Evolutionary conservation across 345 rosid species (phyloP).

Genomic region (Rhizophora apiculata): DNA sequence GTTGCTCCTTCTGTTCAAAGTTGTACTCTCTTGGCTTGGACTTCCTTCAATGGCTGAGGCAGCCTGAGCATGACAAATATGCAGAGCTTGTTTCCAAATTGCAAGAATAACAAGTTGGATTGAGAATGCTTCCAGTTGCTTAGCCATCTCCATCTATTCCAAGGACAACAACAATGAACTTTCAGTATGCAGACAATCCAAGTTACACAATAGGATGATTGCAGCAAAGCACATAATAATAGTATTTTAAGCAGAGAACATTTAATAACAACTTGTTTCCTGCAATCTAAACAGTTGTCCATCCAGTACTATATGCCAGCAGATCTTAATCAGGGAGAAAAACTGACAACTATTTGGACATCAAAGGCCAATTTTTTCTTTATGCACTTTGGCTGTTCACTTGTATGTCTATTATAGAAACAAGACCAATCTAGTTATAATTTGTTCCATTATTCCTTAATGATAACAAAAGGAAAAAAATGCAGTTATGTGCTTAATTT

Average conservation of each 20-base stretch:
- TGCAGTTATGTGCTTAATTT: no score
- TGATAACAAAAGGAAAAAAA: no score
- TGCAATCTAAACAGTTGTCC: no score
- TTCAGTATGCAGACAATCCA: background rate
- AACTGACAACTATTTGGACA: no score
- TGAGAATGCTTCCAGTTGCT: constrained; percentile 79
- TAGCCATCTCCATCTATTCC: constrained; percentile 49
- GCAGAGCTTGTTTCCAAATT: constrained; percentile 90
- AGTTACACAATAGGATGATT: constrained; percentile 5
- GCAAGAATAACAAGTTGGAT: constrained; percentile 90
- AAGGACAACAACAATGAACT: constrained; percentile 16
- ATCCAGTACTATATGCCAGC: no score
- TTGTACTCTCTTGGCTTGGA: constrained; percentile 49
- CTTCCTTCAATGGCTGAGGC: constrained; percentile 87
- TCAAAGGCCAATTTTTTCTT: no score
- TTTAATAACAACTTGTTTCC: background rate
- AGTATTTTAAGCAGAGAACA: background rate
- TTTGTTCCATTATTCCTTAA: no score
- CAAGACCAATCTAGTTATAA: no score
- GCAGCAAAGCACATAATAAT: constrained; percentile 7
- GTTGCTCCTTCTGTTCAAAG: constrained; percentile 49
- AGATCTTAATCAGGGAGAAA: no score
- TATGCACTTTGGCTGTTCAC: no score
- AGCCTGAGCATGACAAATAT: constrained; percentile 91
- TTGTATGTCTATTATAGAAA: no score